Percentiles rank a stretch among this genome's conserved stretches.
These are phyloP conservation scores for Leccinum pallidistipes DNA, from an alignment of 1,284 basidiomycete species.

Conservation along the genomic window DNA sequence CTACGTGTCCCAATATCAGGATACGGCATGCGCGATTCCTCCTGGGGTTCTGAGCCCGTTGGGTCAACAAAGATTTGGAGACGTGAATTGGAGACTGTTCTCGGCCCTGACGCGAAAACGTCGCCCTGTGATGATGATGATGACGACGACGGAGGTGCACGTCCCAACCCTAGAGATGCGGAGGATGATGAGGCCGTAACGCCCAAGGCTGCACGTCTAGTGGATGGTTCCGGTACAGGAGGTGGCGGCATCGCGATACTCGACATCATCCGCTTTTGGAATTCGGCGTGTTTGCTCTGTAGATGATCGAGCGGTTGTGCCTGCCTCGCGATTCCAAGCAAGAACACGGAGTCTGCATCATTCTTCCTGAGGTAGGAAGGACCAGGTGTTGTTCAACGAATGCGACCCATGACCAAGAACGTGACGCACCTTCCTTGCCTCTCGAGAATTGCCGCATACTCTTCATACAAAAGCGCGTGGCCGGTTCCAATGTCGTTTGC, in stretches of 20 bases:
- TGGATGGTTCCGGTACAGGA: constrained; percentile 32
- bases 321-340: constrained; percentile 81
- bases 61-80: constrained; percentile 74
- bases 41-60: constrained; percentile 46
- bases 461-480: constrained; percentile 86
- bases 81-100: constrained; percentile 49
- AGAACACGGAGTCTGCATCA: constrained; percentile 87
- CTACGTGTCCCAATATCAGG: constrained; percentile 73
- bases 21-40: constrained; percentile 52
- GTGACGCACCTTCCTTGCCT: constrained; percentile 57
- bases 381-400: constrained; percentile 3
- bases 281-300: constrained; percentile 73
- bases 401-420: not conserved
- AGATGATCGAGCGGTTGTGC: constrained; percentile 77
- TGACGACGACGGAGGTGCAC: constrained; percentile 26
- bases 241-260: constrained; percentile 39
- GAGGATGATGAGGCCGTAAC: constrained; percentile 33
- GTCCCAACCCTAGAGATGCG: constrained; percentile 14
- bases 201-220: constrained; percentile 39
- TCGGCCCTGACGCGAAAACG: constrained; percentile 24
- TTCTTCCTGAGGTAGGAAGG: constrained; percentile 54
- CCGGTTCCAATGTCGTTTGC: constrained; percentile 87
- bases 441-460: constrained; percentile 84
- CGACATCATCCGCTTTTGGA: constrained; percentile 79
- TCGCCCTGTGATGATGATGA: constrained; percentile 23